Percentiles rank a stretch among this genome's conserved stretches.
phyloP scores from a whole-genome alignment of 192 early-diverging fungal genomes.

The Coemansia sp. region DNA sequence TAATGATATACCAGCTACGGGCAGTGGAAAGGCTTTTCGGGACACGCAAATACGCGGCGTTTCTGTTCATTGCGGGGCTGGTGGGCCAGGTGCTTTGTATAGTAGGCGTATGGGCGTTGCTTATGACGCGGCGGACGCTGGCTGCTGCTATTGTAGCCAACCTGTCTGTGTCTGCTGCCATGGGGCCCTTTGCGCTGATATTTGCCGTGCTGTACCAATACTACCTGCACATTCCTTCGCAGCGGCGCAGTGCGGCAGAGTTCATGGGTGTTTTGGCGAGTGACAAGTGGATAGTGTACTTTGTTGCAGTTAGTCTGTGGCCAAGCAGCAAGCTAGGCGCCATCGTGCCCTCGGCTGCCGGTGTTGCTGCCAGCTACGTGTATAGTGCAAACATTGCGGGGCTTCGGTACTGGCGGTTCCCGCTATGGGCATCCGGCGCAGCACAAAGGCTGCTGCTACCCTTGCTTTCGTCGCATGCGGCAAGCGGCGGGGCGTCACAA shows the following conservation, averaged over 20 bases:
- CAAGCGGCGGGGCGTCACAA: not conserved
- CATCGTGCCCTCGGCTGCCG: conserved; percentile 8
- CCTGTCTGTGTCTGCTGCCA: not conserved
- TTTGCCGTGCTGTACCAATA: conserved; percentile 22
- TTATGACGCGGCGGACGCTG: not conserved
- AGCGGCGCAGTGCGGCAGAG: not conserved
- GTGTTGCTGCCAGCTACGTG: conserved; percentile 13
- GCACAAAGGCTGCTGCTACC: conserved; percentile 8
- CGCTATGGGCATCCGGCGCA: not conserved
- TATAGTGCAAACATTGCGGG: conserved; percentile 22
- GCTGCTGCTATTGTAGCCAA: conserved; percentile 1
- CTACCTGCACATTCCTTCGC: conserved; percentile 8
- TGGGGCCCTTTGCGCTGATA: conserved; percentile 16
- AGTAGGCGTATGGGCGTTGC: not conserved
- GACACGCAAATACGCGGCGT: conserved; percentile 21
- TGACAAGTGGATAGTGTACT: conserved; percentile 18
- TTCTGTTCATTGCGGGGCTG: conserved; percentile 14
- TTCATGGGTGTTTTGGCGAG: conserved; percentile 6
- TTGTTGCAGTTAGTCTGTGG: conserved; percentile 2
- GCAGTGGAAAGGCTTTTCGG: conserved; percentile 24
- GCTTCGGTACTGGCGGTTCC: conserved; percentile 22
- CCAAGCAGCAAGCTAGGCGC: not conserved
- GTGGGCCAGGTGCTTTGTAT: conserved; percentile 18
- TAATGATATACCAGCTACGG: conserved; percentile 22
- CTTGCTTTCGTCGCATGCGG: not conserved